Conservation (phyloP, 192 early-diverging fungal genomes). For the Backusella circina region DNA sequence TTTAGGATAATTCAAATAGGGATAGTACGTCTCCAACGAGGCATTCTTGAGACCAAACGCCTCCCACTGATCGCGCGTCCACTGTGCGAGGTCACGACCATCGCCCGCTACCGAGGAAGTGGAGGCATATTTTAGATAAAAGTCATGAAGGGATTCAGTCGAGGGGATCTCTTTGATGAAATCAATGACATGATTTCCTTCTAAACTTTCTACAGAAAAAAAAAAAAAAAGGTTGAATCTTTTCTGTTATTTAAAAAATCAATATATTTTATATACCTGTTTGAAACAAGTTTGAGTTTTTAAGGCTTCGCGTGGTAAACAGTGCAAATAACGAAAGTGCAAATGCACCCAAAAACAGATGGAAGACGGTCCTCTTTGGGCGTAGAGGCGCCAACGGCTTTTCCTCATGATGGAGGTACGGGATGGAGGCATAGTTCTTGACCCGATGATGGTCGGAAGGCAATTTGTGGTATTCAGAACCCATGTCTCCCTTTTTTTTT, state of each 20-base stretch:
- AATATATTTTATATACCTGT: background rate
- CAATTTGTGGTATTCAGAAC: background rate
- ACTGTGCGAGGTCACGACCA: slow-evolving; percentile 45
- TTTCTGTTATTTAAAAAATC: background rate
- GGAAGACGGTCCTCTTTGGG: background rate
- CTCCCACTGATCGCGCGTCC: slow-evolving; percentile 48
- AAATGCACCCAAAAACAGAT: background rate
- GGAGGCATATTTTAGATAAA: slow-evolving; percentile 54
- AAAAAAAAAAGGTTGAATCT: background rate
- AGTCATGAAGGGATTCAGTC: slow-evolving; percentile 36
- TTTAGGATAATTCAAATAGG: slow-evolving; percentile 54
- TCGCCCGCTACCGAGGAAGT: slow-evolving; percentile 53
- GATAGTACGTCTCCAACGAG: slow-evolving; percentile 56
- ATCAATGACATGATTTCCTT: background rate
- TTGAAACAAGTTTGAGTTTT: slow-evolving; percentile 3
- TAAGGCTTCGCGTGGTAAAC: background rate
- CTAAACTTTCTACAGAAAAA: background rate
- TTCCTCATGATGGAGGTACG: background rate
- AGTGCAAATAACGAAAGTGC: background rate
- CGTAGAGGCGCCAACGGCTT: too few species aligned
- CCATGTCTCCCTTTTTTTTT: background rate
- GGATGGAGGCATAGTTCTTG: background rate
- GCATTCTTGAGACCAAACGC: slow-evolving; percentile 49
- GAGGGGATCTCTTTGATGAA: slow-evolving; percentile 10
- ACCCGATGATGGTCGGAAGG: background rate